Evolutionary conservation across 768 basidiomycete genomes (phyloP), one percentile per base, ranked within the genome.

Genomic region (Podaxis rugospora): DNA sequence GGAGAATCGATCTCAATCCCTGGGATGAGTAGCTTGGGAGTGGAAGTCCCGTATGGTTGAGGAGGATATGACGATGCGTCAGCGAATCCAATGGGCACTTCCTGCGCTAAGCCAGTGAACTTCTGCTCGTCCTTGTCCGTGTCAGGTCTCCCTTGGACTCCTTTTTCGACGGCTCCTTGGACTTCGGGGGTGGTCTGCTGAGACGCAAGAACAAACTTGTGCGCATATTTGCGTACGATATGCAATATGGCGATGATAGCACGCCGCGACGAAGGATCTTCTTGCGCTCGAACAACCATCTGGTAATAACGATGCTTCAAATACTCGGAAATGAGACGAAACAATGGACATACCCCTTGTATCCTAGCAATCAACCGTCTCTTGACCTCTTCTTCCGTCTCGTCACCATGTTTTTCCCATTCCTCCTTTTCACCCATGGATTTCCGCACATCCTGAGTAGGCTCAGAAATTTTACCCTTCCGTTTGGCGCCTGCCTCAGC

Each of bases 151-250:
- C 64, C 62, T 55, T 56, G 39, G 52, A 46, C 23, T 54, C 61
- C 35, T 55, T 64, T 49, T 27, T 57, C 47, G 46, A 61, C 55
- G 11, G 63, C 61, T 39, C 59, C 61, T 14, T 63, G 61, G 7
- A 64, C 55, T n/a, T 37, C 51, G 5, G 64, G 56, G 3, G 61
- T 51, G 10, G 64, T 59, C 13, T 66, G 61, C 2, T 72, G 66
- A 2, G 65, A 55, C 0, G 61, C 54, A 5, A 42, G 21, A 5
- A 50, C 53, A 36, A 73, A 36, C 65, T 65, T 73, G 25, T 66
- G 55, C 0, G 71, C 65, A 56, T 76, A 76, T 67, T 77, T 77
- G 2, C 67, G 70, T 21, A 69, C 59, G 1, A 78, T 66, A 23
- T 65, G 57, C 18, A 76, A 62, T 9, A 76, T 66, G 3, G 74